Percentiles rank a stretch among this genome's conserved stretches.
phyloP scores from a whole-genome alignment of 495 filamentous ascomycete genomes.

The Neurospora tetrasperma region DNA sequence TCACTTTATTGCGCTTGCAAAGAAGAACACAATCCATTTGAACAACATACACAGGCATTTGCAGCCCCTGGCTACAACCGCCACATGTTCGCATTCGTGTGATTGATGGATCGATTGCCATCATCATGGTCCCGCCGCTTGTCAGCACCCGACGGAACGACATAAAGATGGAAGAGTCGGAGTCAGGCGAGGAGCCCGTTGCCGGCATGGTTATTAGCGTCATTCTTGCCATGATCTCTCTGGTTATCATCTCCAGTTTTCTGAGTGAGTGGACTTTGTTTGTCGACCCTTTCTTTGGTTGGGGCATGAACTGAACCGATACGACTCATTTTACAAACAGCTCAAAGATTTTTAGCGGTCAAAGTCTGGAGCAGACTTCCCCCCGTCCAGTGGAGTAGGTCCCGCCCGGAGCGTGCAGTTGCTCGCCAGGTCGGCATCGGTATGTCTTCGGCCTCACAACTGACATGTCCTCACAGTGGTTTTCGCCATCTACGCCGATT shows the following conservation, averaged over 20 bases:
- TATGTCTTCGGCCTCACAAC: not conserved
- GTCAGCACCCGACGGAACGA: conserved; percentile 1
- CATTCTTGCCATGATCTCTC: conserved; percentile 31
- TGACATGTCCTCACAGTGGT: conserved; percentile 26
- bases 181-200: conserved; percentile 17
- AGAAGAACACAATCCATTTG: not conserved
- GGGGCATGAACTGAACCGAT: not conserved
- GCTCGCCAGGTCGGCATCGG: not conserved
- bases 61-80: not conserved
- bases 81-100: not conserved
- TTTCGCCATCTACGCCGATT: conserved; percentile 41
- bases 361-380: conserved; percentile 36
- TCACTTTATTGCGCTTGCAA: not conserved
- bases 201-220: conserved; percentile 32
- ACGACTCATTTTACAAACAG: conserved; percentile 11
- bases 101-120: not conserved
- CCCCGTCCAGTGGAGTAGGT: conserved; percentile 37
- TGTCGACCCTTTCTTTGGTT: not conserved
- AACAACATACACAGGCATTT: not conserved
- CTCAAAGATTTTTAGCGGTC: conserved; percentile 27
- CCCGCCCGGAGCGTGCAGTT: not conserved
- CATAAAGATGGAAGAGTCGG: not conserved
- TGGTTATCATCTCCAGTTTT: conserved; percentile 34
- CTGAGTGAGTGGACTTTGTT: conserved; percentile 26
- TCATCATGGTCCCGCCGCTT: conserved; percentile 11